phyloP scores from a whole-genome alignment of 352 stramenopile species.

The Phytopythium mirpurense region DNA sequence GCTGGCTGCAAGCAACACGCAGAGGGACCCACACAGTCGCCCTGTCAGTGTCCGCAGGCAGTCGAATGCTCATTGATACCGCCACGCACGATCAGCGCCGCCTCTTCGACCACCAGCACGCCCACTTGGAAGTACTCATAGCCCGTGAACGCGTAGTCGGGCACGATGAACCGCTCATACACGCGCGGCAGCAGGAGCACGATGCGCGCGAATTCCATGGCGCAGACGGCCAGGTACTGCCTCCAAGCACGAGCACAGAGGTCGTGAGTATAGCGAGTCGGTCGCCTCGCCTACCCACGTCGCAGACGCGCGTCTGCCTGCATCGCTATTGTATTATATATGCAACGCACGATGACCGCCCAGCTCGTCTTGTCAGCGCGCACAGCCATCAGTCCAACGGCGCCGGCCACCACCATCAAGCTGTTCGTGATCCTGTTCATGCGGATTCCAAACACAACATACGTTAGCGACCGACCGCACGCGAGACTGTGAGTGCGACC shows the following conservation, averaged over 20 bases:
- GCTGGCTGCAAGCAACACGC: slow-evolving; percentile 31
- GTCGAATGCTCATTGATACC: neutral
- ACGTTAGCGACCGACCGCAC: no score
- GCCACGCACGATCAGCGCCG: slow-evolving; percentile 59
- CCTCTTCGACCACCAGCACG: slow-evolving; percentile 55
- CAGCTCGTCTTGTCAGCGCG: slow-evolving; percentile 75
- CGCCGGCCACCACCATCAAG: slow-evolving; percentile 63
- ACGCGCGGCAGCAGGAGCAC: slow-evolving; percentile 59
- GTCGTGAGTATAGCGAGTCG: no score
- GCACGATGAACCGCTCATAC: slow-evolving; percentile 53
- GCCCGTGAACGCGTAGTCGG: slow-evolving; percentile 45
- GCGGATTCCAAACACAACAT: no score
- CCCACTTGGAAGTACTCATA: slow-evolving; percentile 78
- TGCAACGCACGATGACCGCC: slow-evolving; percentile 56
- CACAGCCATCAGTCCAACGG: slow-evolving; percentile 62
- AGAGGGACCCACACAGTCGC: slow-evolving; percentile 5
- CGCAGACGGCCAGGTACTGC: slow-evolving; percentile 65
- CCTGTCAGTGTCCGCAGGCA: neutral
- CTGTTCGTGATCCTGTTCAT: slow-evolving; percentile 50
- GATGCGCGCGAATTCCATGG: slow-evolving; percentile 67
- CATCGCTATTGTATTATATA: no score
- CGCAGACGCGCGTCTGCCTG: neutral
- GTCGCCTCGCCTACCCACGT: no score
- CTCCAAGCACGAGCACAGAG: neutral
- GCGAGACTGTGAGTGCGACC: no score